Base-by-base conservation (phyloP, 805 yeast species). In the Kodamaea nitidulidarum region DNA sequence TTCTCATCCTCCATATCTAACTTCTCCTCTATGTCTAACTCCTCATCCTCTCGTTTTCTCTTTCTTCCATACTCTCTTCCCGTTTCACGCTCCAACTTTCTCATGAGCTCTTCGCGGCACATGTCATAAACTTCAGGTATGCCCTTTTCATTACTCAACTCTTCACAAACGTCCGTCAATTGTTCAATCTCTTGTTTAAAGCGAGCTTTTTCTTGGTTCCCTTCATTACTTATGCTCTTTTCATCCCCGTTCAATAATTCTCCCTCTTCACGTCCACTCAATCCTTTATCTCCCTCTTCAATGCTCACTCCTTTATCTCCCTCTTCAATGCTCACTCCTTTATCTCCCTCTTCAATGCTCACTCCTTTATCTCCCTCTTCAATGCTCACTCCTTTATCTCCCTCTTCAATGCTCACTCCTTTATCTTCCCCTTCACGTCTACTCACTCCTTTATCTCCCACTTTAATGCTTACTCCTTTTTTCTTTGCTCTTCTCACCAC, bases 31-130 rank as follows among this genome's bases (percentile, higher is more conserved):
- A 44, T 41, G 2, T 25, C 33, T 5, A 35, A 45, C 11, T 49
- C 51, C n/a, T 45, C 53, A 2, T 50, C 50, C 2, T 59, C 35
- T n/a, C 39, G 35, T 25, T 38, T 32, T 35, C 61, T 46, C 49
- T 61, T 59, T 30, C n/a, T 25, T 10, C 54, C 4, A 39, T 54
- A 58, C 7, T 55, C 52, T 15, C 54, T 48, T 0, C 82, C 82
- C 0, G 78, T 61, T 34, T 68, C 67, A 16, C 56, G 53, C 32
- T 58, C 56, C 46, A 65, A 75, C 32, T 53, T 53, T 38, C 82
- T 49, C 54, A 68, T 63, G 27, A 82, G 55, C 52, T 78, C 78
- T 48, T 83, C 90, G 43, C 75, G 60, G 5, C 71, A 69, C 52
- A 68, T 31, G 4, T 80, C 83, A 51, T 81, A 81, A 2, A 73